Evolutionary conservation across 768 basidiomycete genomes (phyloP), one percentile per base, ranked within the genome.

Genomic region (Pleurotus djamor): DNA sequence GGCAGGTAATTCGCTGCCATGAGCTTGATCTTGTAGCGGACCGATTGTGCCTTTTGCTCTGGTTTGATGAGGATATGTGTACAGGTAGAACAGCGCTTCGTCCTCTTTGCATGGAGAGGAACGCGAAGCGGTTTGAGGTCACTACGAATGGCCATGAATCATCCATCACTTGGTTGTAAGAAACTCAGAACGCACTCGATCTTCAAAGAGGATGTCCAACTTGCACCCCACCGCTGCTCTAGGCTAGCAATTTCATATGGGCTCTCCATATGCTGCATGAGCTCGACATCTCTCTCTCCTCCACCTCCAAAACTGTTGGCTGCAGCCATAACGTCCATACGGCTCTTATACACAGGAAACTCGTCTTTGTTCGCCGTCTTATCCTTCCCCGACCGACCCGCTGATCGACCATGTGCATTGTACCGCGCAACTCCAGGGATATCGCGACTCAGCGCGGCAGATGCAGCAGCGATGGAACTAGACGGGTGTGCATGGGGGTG

Each of bases 61-160:
- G 97, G 97, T 70, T 98, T 97, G 74, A 98, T 97, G 62, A 99
- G 84, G 65, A 98, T 97, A 72, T 98, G 96, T 14, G 92, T 88
- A 70, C 97, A 99, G 2, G 81, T 82, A 12, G 94, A 89, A 75
- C 97, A 99, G 4, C 97, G 92, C 74, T 98, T 98, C 3, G 95
- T 94, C 55, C 91, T 86, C 72, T 98, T 98, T 0, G 94, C 92
- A 64, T 91, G 93, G 0, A 99, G 79, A 0, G 94, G 95, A 65
- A 98, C 92, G 35, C 97, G 90, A 48, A 92, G 79, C 0, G 97
- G 97, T 69, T 85, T 86, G 10, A 96, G 79, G 44, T 95, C 89
- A 35, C 93, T 96, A 71, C 4, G 49, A 13, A 58, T 21, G 17
- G 49, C 35, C 5, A 63, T 65, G n/a, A 67, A 55, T n/a, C 16